Evolutionary conservation across 106 monocot genomes (phyloP).

Genomic region (Acorus gramineus): DNA sequence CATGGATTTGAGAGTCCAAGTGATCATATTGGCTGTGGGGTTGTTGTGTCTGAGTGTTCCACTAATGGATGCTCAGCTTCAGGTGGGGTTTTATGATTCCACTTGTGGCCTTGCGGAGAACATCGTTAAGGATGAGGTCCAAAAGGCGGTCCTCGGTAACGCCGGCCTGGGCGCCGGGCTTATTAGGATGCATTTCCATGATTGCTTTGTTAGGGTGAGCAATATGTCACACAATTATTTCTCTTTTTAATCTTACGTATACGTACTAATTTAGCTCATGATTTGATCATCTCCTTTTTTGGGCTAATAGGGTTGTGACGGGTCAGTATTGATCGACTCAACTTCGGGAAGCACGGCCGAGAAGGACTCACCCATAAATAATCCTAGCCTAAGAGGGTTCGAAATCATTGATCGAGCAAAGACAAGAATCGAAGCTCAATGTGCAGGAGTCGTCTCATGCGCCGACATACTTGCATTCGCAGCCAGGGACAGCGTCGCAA

Average conservation of each 20-base stretch:
- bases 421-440: constrained; percentile 11
- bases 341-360: background rate
- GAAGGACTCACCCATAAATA: constrained; percentile 18
- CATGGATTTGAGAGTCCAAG: no score
- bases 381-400: constrained; percentile 11
- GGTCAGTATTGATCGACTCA: constrained; percentile 13
- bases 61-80: constrained; percentile 11
- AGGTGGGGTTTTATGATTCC: constrained; percentile 13
- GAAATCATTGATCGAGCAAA: constrained; percentile 14
- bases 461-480: constrained; percentile 17
- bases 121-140: constrained; percentile 21
- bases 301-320: constrained; percentile 7
- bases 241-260: background rate
- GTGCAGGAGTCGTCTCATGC: constrained; percentile 9
- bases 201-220: constrained; percentile 35
- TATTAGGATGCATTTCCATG: constrained; percentile 37
- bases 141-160: constrained; percentile 1
- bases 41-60: background rate
- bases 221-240: background rate
- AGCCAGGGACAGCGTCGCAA: constrained; percentile 9
- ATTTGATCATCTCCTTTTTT: background rate
- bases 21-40: background rate
- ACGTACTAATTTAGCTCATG: background rate
- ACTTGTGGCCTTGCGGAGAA: constrained; percentile 23
- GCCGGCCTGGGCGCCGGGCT: constrained; percentile 22